Evolutionary conservation across 1,284 basidiomycete species (phyloP).

Genomic region (Mrakiaceae sp.): DNA sequence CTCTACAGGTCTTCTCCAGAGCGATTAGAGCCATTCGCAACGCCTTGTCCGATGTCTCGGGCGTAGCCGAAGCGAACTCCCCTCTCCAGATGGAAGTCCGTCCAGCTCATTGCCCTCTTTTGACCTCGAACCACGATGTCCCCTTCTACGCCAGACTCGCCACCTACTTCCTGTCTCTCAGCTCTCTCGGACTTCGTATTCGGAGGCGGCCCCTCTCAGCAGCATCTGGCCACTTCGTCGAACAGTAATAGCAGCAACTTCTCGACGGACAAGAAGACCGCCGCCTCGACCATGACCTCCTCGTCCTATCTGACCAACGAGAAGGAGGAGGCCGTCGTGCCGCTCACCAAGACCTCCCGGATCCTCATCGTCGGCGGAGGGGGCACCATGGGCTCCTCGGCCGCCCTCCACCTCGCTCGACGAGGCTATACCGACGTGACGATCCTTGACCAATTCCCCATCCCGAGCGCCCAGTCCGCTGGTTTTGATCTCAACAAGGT

Average conservation of each 20-base stretch:
- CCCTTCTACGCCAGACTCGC: background rate
- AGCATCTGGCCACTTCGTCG: no score
- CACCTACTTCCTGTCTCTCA: background rate
- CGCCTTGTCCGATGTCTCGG: no score
- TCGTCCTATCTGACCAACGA: background rate
- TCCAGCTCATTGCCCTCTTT: background rate
- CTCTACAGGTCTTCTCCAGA: no score
- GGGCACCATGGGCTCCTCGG: conserved; percentile 28
- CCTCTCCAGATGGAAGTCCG: background rate
- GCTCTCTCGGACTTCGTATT: background rate
- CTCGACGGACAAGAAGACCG: no score
- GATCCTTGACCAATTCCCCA: conserved; percentile 28
- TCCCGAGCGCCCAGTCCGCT: conserved; percentile 28
- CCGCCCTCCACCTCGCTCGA: conserved; percentile 30
- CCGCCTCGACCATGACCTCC: background rate
- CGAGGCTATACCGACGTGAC: conserved; percentile 29
- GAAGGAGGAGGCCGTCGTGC: background rate
- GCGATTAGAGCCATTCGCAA: no score
- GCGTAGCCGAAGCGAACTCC: no score
- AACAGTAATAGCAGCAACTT: no score
- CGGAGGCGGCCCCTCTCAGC: no score
- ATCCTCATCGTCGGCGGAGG: conserved; percentile 31
- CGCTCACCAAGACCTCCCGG: background rate
- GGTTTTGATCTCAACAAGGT: conserved; percentile 29
- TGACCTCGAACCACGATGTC: background rate